Evolutionary conservation across 2,329 filamentous ascomycete species (phyloP).

Genomic region (Xylaria sp.): DNA sequence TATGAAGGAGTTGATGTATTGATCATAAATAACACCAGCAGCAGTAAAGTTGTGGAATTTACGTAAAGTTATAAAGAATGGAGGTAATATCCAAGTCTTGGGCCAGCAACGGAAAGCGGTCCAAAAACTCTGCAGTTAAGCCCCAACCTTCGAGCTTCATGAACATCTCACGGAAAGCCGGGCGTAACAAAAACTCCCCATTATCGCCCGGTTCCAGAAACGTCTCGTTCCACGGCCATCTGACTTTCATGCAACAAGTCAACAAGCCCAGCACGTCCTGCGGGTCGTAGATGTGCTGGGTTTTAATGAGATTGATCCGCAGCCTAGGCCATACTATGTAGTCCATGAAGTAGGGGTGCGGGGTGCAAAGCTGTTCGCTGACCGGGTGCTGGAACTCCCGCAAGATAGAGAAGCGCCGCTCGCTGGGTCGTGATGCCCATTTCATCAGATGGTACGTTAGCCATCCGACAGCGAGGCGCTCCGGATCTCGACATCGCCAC

Average conservation of each 20-base stretch:
- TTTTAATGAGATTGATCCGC: conserved; percentile 1
- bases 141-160: background rate
- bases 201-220: background rate
- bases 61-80: background rate
- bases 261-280: background rate
- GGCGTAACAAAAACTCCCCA: background rate
- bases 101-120: background rate
- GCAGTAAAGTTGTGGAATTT: background rate
- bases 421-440: background rate
- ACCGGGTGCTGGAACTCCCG: background rate
- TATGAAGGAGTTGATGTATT: no score
- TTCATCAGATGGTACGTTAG: background rate
- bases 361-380: background rate
- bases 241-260: background rate
- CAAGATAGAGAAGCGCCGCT: background rate
- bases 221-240: background rate
- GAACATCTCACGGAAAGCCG: background rate
- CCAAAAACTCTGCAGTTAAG: background rate
- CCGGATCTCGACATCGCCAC: background rate
- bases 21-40: background rate
- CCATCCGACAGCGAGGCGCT: background rate
- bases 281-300: background rate
- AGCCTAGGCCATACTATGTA: background rate
- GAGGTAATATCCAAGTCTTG: background rate
- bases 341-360: conserved; percentile 3